Evolutionary conservation across 495 filamentous ascomycete species (phyloP).

Genomic region (Lepraria neglecta): DNA sequence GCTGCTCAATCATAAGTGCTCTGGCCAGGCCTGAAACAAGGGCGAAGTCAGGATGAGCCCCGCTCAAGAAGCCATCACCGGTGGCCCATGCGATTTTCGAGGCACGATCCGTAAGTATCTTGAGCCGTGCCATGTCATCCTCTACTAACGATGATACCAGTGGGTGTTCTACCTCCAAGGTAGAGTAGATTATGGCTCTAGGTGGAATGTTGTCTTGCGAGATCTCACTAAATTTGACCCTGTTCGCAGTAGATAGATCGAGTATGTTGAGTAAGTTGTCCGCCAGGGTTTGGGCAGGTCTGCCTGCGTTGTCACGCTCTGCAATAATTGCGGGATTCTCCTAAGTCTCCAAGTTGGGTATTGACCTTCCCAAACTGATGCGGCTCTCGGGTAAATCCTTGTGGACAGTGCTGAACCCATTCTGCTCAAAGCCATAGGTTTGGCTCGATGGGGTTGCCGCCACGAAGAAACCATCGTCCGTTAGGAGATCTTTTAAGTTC

Average conservation of each 20-base stretch:
- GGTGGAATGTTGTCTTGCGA: background rate
- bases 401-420: background rate
- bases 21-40: constrained; percentile 33
- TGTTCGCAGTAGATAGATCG: background rate
- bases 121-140: constrained; percentile 32
- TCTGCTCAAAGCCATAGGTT: background rate
- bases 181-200: constrained; percentile 10
- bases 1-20: constrained; percentile 37
- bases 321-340: background rate
- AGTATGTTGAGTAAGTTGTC: background rate
- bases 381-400: background rate
- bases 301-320: background rate
- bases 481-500: background rate
- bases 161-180: constrained; percentile 26
- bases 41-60: constrained; percentile 31
- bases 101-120: constrained; percentile 30
- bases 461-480: background rate
- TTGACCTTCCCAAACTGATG: background rate
- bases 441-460: background rate
- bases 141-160: constrained; percentile 30
- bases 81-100: constrained; percentile 34
- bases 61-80: constrained; percentile 28
- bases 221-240: background rate
- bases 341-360: too few species aligned
- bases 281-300: background rate